Conservation (phyloP, 129 eudicot genomes). For the Solidago caesia region DNA sequence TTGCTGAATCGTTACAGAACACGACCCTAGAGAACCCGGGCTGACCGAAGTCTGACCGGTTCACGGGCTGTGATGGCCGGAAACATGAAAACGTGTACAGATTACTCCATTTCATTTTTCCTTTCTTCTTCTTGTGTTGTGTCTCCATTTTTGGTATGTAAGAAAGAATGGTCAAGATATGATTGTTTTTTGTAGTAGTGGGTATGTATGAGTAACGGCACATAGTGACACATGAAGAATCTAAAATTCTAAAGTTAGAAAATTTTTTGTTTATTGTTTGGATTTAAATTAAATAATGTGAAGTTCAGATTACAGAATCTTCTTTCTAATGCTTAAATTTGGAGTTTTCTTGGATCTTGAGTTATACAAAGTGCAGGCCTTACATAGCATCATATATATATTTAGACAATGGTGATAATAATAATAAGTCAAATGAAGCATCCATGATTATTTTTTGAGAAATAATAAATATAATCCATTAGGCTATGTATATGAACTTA, state of each 20-base stretch:
- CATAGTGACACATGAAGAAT: slow-evolving; percentile 30
- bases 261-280: slow-evolving; percentile 3
- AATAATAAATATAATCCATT: no score
- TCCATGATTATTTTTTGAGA: no score
- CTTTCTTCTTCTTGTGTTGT: slow-evolving; percentile 38
- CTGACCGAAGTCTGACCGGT: slow-evolving; percentile 37
- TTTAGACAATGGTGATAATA: not conserved
- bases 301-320: slow-evolving; percentile 28
- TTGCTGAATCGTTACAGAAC: slow-evolving; percentile 40
- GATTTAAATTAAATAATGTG: slow-evolving; percentile 10
- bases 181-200: slow-evolving; percentile 21
- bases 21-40: slow-evolving; percentile 52
- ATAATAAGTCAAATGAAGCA: no score
- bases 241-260: slow-evolving; percentile 10
- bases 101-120: slow-evolving; percentile 53
- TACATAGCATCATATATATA: slow-evolving; percentile 15
- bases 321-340: slow-evolving; percentile 34
- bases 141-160: slow-evolving; percentile 26
- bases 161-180: slow-evolving; percentile 18
- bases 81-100: slow-evolving; percentile 53
- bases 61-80: slow-evolving; percentile 23
- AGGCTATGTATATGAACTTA: no score
- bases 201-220: slow-evolving; percentile 19
- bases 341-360: slow-evolving; percentile 39
- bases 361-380: slow-evolving; percentile 27